Evolutionary conservation across 2,329 filamentous ascomycete genomes (phyloP), one percentile per base, ranked within the genome.

Genomic region (Fusarium denticulatum): DNA sequence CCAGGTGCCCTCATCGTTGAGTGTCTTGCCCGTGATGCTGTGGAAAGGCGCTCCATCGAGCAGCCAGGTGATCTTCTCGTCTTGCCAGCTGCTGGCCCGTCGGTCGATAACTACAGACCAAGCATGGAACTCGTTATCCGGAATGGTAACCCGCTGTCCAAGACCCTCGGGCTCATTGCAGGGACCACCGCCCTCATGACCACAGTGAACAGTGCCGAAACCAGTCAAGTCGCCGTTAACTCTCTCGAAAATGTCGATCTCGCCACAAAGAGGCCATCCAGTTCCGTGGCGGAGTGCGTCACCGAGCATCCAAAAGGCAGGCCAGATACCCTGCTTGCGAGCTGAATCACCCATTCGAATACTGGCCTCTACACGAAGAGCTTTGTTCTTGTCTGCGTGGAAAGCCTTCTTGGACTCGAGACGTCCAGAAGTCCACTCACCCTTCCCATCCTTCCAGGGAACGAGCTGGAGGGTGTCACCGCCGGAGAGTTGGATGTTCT

Each of bases 261-360:
- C 86, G 32, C 86, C 86, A 72, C 85, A 87, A 13, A 78, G 79
- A 1, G 86, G 86, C 86, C 86, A 88, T 26, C 72, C 67, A 6
- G 82, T 84, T 18, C 86, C 86, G 67, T 81, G 77, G 12, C 86
- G 84, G 57, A 87, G 80, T 22, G 85, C 80, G 65, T 86, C 81
- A 16, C 86, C 86, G 3, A 88, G 82, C 60, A 87, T 79, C 86
- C 86, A 88, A 75, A 88, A 88, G 7, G 86, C 86, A 6, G 86
- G 86, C 86, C 86, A 88, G 71, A 88, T 81, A 18, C 86, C 86
- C 72, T 85, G 81, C 79, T 87, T 86, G 55, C 82, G 80, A 36
- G 71, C 71, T 22, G 77, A 64, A 16, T 79, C 60, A 37, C 86
- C 87, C 68, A 86, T 85, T 13, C 86, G 83, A 60, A 88, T 80